Base-by-base conservation (phyloP, 352 stramenopile genomes). In the Globisporangium lucens region DNA sequence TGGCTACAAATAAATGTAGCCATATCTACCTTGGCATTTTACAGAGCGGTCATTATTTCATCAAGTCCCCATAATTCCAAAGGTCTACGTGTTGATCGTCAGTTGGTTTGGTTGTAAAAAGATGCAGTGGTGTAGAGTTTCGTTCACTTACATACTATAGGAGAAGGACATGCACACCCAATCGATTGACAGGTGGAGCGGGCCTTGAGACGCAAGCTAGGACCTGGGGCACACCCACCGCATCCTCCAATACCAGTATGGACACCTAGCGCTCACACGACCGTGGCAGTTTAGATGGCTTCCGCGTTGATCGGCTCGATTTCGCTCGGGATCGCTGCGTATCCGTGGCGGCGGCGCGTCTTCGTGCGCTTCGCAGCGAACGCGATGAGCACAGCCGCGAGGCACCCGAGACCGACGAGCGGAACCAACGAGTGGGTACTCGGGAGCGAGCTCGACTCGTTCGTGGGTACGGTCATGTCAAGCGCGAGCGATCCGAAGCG, bases 271-370 rank as follows among this genome's bases (percentile, higher is more conserved):
- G 41, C 15, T 8, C 41, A 49, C 15, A 2, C 9, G 0, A 6
- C 15, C 17, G 6, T 10, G 43, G 6, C 8, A 51, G 17, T 12
- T 47, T 41, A 36, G 10, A 49, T 41, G 10, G 38, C 0, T 6
- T 47, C 24, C 7, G 62, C 10, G 27, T 61, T 62, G 41, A 67
- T 67, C 36, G 62, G 24, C 62, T 53, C 62, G 27, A 43, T 51
- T 33, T 47, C 62, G 36, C 29, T 59, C 10, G 62, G 24, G 41
- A 67, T 61, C 24, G 62, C 62, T 20, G 62, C 52, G 52, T 61
- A 67, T 38, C 52, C 62, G n/a, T 38, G 36, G 17, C 62, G 51
- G 17, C 36, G 51, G 17, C 36, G 62, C 3, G 51, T 43, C 62
- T 61, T 53, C 4, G 62, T 56, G 36, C 62, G 62, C 20, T 51